These are phyloP conservation scores for Eudorina sp. DNA, from an alignment of 139 green algal genomes.

Conservation along the genomic window DNA sequence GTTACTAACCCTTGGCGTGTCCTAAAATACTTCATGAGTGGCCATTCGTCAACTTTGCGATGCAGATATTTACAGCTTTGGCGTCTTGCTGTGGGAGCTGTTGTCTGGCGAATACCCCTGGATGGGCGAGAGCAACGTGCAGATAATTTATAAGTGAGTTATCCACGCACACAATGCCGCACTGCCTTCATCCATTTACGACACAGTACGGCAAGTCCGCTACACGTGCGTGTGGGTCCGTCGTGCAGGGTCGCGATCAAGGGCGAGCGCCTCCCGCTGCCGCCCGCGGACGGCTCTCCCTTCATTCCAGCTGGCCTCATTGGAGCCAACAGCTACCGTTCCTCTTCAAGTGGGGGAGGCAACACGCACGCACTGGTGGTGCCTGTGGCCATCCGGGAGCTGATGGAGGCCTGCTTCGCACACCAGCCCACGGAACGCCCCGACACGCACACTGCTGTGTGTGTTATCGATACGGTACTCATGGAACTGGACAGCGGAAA, in stretches of 20 bases:
- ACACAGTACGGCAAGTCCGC: neutral
- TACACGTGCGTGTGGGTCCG: too few species aligned
- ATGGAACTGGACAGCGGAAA: neutral
- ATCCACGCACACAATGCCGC: too few species aligned
- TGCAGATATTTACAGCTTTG: constrained; percentile 63
- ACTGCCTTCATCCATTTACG: neutral
- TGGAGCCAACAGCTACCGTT: neutral
- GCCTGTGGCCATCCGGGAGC: constrained; percentile 52
- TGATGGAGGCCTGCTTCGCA: constrained; percentile 76
- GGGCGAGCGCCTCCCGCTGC: constrained; percentile 33
- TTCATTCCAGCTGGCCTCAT: neutral
- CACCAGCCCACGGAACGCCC: constrained; percentile 64
- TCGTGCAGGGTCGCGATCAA: constrained; percentile 24
- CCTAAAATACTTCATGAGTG: too few species aligned
- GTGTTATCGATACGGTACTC: constrained; percentile 37
- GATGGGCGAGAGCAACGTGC: constrained; percentile 52
- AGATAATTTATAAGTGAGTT: constrained; percentile 61
- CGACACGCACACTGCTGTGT: constrained; percentile 59
- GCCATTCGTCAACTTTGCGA: neutral
- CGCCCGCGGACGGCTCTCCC: neutral
- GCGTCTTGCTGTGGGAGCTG: constrained; percentile 82
- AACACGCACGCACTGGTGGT: constrained; percentile 52
- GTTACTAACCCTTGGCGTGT: too few species aligned
- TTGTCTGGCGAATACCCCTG: constrained; percentile 61
- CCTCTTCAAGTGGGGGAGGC: constrained; percentile 35